Percentiles rank a stretch among this genome's conserved stretches.
Conservation (phyloP, 2,329 filamentous ascomycete species). For the Lachnellula subtilissima region DNA sequence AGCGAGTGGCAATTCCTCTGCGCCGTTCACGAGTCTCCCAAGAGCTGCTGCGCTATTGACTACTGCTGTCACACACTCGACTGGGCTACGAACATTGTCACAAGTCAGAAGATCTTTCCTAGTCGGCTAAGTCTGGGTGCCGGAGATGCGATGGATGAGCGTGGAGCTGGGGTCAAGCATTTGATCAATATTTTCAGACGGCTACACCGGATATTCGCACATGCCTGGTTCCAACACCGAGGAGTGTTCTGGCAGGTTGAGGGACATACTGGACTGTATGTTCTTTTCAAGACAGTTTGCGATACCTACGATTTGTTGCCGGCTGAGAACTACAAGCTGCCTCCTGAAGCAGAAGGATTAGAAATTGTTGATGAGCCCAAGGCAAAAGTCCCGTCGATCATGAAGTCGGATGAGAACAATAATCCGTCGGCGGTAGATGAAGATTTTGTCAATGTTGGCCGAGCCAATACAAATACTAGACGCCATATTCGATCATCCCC, state of each 20-base stretch:
- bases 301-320: constrained; percentile 86
- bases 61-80: constrained; percentile 99
- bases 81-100: constrained; percentile 93
- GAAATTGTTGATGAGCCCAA: constrained; percentile 50
- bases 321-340: constrained; percentile 92
- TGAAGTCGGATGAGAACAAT: constrained; percentile 32
- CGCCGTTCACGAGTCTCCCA: constrained; percentile 93
- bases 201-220: constrained; percentile 93
- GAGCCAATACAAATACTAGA: constrained; percentile 63
- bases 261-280: constrained; percentile 82
- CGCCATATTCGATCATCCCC: constrained; percentile 76
- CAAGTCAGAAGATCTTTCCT: constrained; percentile 91
- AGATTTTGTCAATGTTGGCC: constrained; percentile 47
- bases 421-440: constrained; percentile 39
- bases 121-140: constrained; percentile 52
- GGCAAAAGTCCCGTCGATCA: constrained; percentile 30
- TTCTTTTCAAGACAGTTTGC: constrained; percentile 96
- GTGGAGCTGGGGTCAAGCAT: constrained; percentile 67
- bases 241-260: constrained; percentile 95
- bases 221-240: constrained; percentile 97
- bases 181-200: constrained; percentile 92
- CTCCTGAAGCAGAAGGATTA: constrained; percentile 83
- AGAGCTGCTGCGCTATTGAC: constrained; percentile 96
- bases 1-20: constrained; percentile 99
- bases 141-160: constrained; percentile 48